These are phyloP conservation scores for Excoecaria agallocha DNA, from an alignment of 345 rosid species.

Conservation along the genomic window DNA sequence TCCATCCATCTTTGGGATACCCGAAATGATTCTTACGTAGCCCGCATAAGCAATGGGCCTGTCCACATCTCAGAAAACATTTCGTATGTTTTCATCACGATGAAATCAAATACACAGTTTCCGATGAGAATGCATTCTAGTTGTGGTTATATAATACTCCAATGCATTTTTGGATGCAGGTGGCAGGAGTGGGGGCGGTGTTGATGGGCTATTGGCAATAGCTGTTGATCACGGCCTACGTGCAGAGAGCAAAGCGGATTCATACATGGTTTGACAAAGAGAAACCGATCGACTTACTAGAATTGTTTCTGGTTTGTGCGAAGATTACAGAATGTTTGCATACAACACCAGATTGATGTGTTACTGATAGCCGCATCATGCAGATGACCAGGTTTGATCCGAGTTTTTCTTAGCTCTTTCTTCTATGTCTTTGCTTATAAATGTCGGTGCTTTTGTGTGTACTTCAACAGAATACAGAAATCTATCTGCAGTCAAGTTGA, in stretches of 20 bases:
- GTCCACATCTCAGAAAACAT: too few relatives aligned
- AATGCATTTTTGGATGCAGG: too few relatives aligned
- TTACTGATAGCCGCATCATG: constrained; percentile 91
- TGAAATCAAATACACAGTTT: too few relatives aligned
- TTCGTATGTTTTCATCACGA: too few relatives aligned
- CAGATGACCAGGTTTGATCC: constrained; percentile 78
- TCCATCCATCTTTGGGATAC: too few relatives aligned
- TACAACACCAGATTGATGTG: constrained; percentile 52
- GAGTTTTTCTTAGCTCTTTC: not conserved
- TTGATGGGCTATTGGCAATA: constrained; percentile 82
- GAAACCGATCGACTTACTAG: constrained; percentile 7
- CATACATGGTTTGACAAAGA: constrained; percentile 39
- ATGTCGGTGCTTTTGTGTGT: not conserved
- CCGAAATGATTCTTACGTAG: too few relatives aligned
- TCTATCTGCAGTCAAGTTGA: not conserved
- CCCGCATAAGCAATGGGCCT: too few relatives aligned
- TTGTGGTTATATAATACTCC: too few relatives aligned
- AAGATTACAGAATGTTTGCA: constrained; percentile 56
- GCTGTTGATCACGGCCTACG: constrained; percentile 86
- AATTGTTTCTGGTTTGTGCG: constrained; percentile 7
- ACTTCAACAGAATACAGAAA: not conserved
- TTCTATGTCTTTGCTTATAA: not conserved
- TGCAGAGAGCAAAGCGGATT: constrained; percentile 73
- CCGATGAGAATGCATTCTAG: too few relatives aligned
- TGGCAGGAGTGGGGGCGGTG: constrained; percentile 38